Evolutionary conservation across 371 early-diverging fungal species (phyloP).

Genomic region (Dichotomocladium elegans): DNA sequence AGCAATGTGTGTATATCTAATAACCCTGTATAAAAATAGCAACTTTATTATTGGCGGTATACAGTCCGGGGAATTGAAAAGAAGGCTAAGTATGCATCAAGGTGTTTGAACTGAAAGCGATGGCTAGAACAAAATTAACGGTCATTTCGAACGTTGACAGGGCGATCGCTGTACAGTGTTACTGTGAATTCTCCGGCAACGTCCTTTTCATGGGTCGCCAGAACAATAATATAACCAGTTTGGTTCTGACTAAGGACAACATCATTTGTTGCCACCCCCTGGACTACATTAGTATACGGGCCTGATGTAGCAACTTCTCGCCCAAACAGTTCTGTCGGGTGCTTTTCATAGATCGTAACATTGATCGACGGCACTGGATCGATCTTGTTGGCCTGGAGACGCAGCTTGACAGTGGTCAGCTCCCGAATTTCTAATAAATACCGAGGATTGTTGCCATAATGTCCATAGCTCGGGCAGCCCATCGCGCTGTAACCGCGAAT

Average conservation of each 20-base stretch:
- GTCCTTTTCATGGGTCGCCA: constrained; percentile 58
- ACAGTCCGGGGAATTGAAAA: no score
- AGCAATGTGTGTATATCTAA: no score
- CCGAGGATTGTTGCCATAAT: constrained; percentile 66
- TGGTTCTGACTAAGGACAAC: constrained; percentile 44
- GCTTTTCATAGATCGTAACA: constrained; percentile 64
- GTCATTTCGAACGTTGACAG: constrained; percentile 47
- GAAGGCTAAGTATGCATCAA: no score
- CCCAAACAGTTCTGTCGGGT: constrained; percentile 56
- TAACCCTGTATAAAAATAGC: no score
- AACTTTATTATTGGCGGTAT: no score
- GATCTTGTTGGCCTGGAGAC: constrained; percentile 68
- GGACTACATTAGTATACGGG: constrained; percentile 64
- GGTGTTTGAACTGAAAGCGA: no score
- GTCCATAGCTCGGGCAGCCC: constrained; percentile 62
- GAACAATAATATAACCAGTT: constrained; percentile 57
- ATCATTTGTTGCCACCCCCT: constrained; percentile 52
- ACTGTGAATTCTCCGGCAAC: constrained; percentile 51
- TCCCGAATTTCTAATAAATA: constrained; percentile 61
- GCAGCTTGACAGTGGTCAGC: constrained; percentile 61
- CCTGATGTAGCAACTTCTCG: constrained; percentile 68
- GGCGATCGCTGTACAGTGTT: constrained; percentile 59
- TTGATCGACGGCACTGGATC: constrained; percentile 67
- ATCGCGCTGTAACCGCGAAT: constrained; percentile 58
- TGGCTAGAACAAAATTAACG: constrained; percentile 1